Conservation (phyloP, 2,329 filamentous ascomycete genomes). For the Didymella exigua region DNA sequence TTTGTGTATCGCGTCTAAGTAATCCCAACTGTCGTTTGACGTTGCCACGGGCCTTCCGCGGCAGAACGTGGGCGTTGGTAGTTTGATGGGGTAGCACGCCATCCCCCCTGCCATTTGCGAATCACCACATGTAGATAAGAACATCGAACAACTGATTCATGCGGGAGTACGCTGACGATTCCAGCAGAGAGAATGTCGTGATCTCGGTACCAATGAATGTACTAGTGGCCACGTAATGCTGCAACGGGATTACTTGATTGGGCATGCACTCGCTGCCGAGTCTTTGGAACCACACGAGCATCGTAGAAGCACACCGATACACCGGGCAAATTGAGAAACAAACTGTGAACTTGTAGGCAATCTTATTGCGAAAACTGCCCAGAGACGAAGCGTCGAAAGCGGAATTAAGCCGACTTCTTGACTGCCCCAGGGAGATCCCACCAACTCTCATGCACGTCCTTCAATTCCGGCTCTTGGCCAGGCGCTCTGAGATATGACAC, state of each 20-base stretch:
- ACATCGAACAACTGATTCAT: neutral
- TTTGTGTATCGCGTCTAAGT: neutral
- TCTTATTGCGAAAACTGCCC: neutral
- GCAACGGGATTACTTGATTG: neutral
- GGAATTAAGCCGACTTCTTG: slow-evolving; percentile 20
- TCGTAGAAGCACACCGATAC: neutral
- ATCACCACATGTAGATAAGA: slow-evolving; percentile 6
- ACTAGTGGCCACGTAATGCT: neutral
- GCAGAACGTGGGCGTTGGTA: slow-evolving; percentile 3
- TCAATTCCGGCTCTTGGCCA: slow-evolving; percentile 61
- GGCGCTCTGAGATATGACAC: slow-evolving; percentile 67
- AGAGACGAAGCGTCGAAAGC: too few species aligned
- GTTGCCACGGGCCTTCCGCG: slow-evolving; percentile 1
- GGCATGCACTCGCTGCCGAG: neutral
- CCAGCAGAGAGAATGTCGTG: slow-evolving; percentile 16
- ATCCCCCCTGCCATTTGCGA: slow-evolving; percentile 29
- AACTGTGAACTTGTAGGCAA: neutral
- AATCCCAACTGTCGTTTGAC: neutral
- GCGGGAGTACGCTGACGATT: neutral
- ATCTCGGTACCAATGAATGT: neutral
- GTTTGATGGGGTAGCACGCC: slow-evolving; percentile 35
- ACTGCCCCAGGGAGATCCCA: slow-evolving; percentile 48
- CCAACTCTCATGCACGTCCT: slow-evolving; percentile 71
- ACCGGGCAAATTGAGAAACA: neutral
- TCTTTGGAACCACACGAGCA: neutral